Evolutionary conservation across 768 basidiomycete genomes (phyloP).

Genomic region (Xerocomus spinulosus): DNA sequence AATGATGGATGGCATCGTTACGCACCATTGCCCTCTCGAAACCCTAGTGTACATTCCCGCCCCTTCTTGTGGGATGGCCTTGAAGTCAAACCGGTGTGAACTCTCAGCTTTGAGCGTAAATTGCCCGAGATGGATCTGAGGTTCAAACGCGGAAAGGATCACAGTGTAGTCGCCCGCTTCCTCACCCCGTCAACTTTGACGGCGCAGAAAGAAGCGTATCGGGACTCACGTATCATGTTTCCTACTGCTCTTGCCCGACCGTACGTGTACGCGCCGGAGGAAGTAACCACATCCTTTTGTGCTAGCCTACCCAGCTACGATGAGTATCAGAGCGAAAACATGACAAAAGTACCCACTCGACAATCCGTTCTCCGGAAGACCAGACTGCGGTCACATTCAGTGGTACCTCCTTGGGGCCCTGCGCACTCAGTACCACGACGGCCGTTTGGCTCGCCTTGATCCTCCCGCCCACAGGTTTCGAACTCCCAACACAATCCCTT

Average conservation of each 20-base stretch:
- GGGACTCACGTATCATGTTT: conserved; percentile 48
- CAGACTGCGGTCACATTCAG: conserved; percentile 71
- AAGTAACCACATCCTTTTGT: conserved; percentile 64
- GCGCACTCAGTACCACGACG: conserved; percentile 42
- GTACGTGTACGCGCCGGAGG: conserved; percentile 79
- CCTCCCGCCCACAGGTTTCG: conserved; percentile 9
- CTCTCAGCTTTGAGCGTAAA: conserved; percentile 66
- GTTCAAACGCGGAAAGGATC: conserved; percentile 82
- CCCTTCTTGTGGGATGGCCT: conserved; percentile 74
- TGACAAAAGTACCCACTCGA: conserved; percentile 52
- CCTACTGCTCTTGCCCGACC: conserved; percentile 58
- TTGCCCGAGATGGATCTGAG: conserved; percentile 53
- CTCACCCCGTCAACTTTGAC: neutral
- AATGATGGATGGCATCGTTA: neutral
- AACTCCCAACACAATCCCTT: neutral
- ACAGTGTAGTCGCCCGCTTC: conserved; percentile 73
- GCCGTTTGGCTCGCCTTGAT: conserved; percentile 32
- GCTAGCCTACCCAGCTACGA: conserved; percentile 38
- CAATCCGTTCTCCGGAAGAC: conserved; percentile 68
- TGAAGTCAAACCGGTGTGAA: conserved; percentile 55
- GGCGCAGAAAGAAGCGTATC: neutral
- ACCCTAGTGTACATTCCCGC: conserved; percentile 83
- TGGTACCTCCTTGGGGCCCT: conserved; percentile 61
- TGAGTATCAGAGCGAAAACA: neutral
- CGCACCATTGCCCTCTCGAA: conserved; percentile 71